These are phyloP conservation scores for Warburgia ugandensis DNA, from an alignment of 164 flowering plant genomes.

Conservation along the genomic window DNA sequence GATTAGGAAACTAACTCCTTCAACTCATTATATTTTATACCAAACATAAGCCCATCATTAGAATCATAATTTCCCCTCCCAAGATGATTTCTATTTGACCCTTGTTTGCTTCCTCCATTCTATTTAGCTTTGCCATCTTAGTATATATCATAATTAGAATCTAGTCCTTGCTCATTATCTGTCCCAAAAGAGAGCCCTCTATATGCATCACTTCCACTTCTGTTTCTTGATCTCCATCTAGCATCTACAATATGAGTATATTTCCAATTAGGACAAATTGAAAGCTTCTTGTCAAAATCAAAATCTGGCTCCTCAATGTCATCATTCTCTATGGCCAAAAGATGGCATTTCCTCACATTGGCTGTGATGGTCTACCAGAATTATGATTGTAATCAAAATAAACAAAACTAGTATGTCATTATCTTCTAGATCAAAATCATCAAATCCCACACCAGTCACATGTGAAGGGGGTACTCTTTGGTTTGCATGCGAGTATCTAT, in stretches of 20 bases:
- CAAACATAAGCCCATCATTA: constrained; percentile 26
- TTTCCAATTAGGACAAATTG: constrained; percentile 52
- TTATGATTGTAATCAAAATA: constrained; percentile 7
- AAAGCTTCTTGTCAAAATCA: constrained; percentile 57
- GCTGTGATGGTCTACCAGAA: constrained; percentile 21
- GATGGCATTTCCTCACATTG: constrained; percentile 13
- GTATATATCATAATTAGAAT: no score
- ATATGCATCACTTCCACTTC: constrained; percentile 24
- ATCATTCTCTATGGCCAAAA: constrained; percentile 31
- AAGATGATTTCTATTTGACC: constrained; percentile 19
- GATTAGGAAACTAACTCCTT: no score
- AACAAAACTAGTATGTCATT: constrained; percentile 56
- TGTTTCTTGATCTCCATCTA: constrained; percentile 27
- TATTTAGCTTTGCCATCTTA: constrained; percentile 19
- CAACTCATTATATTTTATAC: constrained; percentile 47
- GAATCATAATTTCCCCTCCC: constrained; percentile 21
- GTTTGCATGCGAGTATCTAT: constrained; percentile 22
- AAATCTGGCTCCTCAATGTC: constrained; percentile 34
- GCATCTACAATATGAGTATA: constrained; percentile 55
- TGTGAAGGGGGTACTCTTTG: constrained; percentile 6
- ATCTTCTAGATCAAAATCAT: constrained; percentile 86
- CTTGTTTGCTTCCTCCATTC: constrained; percentile 16
- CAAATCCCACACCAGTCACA: constrained; percentile 48
- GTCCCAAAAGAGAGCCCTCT: constrained; percentile 41
- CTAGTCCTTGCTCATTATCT: no score